Evolutionary conservation across 805 yeast species (phyloP).

Genomic region (Wickerhamomyces queroliae): DNA sequence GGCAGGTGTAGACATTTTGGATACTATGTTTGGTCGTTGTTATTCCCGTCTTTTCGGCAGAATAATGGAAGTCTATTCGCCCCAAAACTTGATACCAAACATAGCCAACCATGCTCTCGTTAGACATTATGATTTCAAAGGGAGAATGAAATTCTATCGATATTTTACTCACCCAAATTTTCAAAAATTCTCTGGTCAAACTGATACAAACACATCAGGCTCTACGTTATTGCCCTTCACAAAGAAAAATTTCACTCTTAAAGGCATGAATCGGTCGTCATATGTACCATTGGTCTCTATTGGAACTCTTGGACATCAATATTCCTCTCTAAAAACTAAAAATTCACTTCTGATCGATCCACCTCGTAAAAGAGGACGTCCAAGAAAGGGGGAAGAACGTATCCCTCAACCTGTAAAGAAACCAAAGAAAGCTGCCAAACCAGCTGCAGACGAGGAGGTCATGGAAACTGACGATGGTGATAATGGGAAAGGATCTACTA

Average conservation of each 20-base stretch:
- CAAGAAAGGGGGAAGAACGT: conserved; percentile 20
- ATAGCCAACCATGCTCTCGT: conserved; percentile 37
- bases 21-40: conserved; percentile 45
- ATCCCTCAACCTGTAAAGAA: conserved; percentile 7
- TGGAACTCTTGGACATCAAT: conserved; percentile 2
- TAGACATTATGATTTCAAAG: conserved; percentile 65
- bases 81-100: conserved; percentile 26
- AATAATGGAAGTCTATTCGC: conserved; percentile 40
- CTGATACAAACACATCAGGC: conserved; percentile 21
- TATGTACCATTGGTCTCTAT: conserved; percentile 20
- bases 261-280: conserved; percentile 17
- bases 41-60: conserved; percentile 48
- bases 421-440: conserved; percentile 5
- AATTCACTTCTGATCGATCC: too few species aligned
- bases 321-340: too few species aligned
- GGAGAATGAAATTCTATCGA: conserved; percentile 67
- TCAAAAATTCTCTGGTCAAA: conserved; percentile 24
- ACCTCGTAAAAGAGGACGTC: conserved; percentile 24
- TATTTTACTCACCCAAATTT: conserved; percentile 45
- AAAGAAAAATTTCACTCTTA: conserved; percentile 11
- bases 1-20: conserved; percentile 50
- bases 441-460: neutral
- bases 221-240: conserved; percentile 20
- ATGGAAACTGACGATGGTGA: neutral
- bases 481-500: too few species aligned